Evolutionary conservation across 2,329 filamentous ascomycete genomes (phyloP), one percentile per base, ranked within the genome.

Genomic region (Fusarium metavorans): DNA sequence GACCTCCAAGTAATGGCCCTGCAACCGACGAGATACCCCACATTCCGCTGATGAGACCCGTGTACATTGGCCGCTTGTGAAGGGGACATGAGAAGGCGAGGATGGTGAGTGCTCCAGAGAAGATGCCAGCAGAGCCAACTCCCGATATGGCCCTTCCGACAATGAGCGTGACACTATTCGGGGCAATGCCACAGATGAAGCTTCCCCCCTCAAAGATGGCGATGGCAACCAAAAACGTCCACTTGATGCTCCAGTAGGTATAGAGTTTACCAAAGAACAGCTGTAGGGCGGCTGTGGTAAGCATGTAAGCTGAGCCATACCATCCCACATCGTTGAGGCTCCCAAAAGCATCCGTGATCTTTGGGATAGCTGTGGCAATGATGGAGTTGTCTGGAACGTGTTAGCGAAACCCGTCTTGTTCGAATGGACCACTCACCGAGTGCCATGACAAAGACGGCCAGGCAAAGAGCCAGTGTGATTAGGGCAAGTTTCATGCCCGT

Each of bases 271-370:
- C 83, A 63, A 82, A 83, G 35, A 83, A 78, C 8, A 85, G 77
- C 67, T 85, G 84, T 18, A 85, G 80, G 1, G 84, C 82, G 32
- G 82, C 79, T 6, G 82, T 80, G 4, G 85, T 84, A 34, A 87
- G 81, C 71, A 85, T 79, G 71, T 86, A 85, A 45, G 84, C 82
- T 7, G 78, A 83, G 4, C 85, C 86, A 68, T 88, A 88, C 87
- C 87, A 89, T 56, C 85, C 85, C 13, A 89, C 83, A 64, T 88
- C 86, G 9, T 83, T 80, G 8, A 88, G 79, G 57, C 84, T 83
- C 27, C 84, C 79, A 77, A 86, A 85, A 16, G 84, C 79, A 67
- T 83, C 80, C 0, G 84, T 86, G 69, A 86, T 86, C 34, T 81
- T 82, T 5, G 85, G 84, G 64, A 86, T 85, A 4, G 85, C 84